phyloP scores from a whole-genome alignment of 495 filamentous ascomycete species.

The Daldinia childiae region DNA sequence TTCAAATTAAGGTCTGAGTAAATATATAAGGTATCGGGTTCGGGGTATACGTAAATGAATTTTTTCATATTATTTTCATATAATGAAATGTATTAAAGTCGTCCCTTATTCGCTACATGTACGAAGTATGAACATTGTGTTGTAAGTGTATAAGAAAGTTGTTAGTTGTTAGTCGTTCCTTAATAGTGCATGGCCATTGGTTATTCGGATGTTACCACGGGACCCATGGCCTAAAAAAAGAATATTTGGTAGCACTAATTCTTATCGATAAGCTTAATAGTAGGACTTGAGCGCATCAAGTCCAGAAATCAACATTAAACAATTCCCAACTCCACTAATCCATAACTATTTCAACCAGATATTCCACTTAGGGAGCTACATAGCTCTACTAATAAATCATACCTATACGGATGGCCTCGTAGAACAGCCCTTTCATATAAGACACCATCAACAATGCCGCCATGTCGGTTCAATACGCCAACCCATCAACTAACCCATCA shows the following conservation, averaged over 20 bases:
- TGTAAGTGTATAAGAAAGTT: background rate
- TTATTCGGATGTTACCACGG: background rate
- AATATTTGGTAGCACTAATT: background rate
- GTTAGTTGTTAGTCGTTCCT: background rate
- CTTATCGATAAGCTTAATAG: constrained; percentile 21
- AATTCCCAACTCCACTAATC: constrained; percentile 23
- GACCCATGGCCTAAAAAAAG: background rate
- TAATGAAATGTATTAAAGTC: too few relatives aligned
- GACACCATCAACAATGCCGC: constrained; percentile 37
- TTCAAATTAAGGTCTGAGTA: too few relatives aligned
- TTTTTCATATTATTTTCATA: too few relatives aligned
- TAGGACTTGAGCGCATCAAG: constrained; percentile 8
- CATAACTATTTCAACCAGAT: background rate
- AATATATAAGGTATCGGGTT: too few relatives aligned
- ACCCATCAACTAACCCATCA: constrained; percentile 34
- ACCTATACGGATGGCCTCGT: constrained; percentile 12
- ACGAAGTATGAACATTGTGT: background rate
- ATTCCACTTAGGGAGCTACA: background rate
- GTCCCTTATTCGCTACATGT: too few relatives aligned
- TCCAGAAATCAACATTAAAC: constrained; percentile 20
- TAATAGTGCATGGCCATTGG: background rate
- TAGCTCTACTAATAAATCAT: background rate
- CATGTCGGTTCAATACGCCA: constrained; percentile 44
- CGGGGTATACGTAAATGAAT: too few relatives aligned
- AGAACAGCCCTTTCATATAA: background rate